These are phyloP conservation scores for Alisma plantagoaquatica DNA, from an alignment of 106 monocot genomes.

Conservation along the genomic window DNA sequence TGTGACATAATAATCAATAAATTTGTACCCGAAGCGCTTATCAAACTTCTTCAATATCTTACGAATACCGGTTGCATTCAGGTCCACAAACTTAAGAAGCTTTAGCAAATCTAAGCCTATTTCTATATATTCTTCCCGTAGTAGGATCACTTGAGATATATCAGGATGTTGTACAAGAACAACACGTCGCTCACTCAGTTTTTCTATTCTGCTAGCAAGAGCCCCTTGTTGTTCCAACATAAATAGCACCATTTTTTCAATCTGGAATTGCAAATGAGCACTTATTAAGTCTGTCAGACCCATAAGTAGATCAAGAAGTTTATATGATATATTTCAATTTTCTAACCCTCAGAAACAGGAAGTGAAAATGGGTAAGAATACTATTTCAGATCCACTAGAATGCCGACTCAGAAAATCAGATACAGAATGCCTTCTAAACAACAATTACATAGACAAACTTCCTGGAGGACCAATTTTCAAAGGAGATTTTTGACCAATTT, in stretches of 20 bases:
- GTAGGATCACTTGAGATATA: constrained; percentile 40
- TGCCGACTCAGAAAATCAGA: too few relatives aligned
- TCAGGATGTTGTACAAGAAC: constrained; percentile 51
- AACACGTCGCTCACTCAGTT: constrained; percentile 42
- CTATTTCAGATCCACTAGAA: too few relatives aligned
- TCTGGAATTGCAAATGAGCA: too few relatives aligned
- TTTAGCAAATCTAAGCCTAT: constrained; percentile 74
- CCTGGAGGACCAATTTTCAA: too few relatives aligned
- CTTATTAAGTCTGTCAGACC: too few relatives aligned
- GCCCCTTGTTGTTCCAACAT: constrained; percentile 82
- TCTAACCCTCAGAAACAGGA: too few relatives aligned
- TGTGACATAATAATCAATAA: constrained; percentile 72
- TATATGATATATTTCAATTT: too few relatives aligned
- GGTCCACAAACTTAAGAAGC: constrained; percentile 78
- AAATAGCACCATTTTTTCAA: constrained; percentile 86
- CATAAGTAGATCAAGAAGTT: too few relatives aligned
- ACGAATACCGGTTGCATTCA: constrained; percentile 89
- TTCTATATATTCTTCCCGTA: constrained; percentile 64
- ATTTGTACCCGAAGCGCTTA: constrained; percentile 77
- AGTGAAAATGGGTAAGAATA: too few relatives aligned
- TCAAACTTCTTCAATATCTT: constrained; percentile 99
- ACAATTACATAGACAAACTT: too few relatives aligned
- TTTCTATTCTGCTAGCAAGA: constrained; percentile 59
- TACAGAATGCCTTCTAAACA: too few relatives aligned
- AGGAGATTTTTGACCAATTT: too few relatives aligned